Percentiles rank a stretch among this genome's conserved stretches.
phyloP scores from a whole-genome alignment of 1,139 yeast species.

The Yamadazyma diospyri region DNA sequence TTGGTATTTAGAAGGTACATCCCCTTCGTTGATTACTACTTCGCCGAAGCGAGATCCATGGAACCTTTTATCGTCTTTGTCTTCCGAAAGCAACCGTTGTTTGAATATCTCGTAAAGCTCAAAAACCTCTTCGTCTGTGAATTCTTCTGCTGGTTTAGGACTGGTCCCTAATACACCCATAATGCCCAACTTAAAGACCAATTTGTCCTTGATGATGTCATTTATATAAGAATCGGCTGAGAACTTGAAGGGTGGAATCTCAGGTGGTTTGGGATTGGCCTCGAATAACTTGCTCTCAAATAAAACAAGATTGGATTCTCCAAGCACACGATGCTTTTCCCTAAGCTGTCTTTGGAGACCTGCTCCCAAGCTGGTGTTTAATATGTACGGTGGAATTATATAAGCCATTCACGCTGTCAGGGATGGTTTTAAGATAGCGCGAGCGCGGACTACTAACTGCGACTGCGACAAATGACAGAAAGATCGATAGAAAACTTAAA shows the following conservation, averaged over 20 bases:
- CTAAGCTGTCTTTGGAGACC: slow-evolving; percentile 25
- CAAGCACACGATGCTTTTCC: slow-evolving; percentile 24
- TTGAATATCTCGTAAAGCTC: slow-evolving; percentile 35
- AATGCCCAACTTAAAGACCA: slow-evolving; percentile 34
- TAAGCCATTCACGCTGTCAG: no score
- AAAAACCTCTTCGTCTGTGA: slow-evolving; percentile 26
- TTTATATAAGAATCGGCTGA: slow-evolving; percentile 31
- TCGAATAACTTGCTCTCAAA: slow-evolving; percentile 8
- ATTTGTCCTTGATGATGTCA: slow-evolving; percentile 32
- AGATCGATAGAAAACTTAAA: slow-evolving; percentile 39
- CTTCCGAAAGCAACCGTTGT: slow-evolving; percentile 19
- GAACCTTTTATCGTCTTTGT: slow-evolving; percentile 3
- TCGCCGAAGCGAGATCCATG: slow-evolving; percentile 13
- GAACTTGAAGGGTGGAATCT: slow-evolving; percentile 18
- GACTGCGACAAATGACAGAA: slow-evolving; percentile 38
- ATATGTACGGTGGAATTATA: slow-evolving; percentile 44
- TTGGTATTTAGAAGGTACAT: slow-evolving; percentile 19
- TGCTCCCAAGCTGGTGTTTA: slow-evolving; percentile 37
- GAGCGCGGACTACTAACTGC: not conserved
- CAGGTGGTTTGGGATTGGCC: slow-evolving; percentile 7
- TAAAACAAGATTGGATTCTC: slow-evolving; percentile 19
- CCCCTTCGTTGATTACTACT: slow-evolving; percentile 6
- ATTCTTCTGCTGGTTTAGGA: slow-evolving; percentile 26
- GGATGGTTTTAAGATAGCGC: no score
- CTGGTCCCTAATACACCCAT: slow-evolving; percentile 36